Conservation (phyloP, 2,329 filamentous ascomycete genomes). For the Aschersonia sp. region DNA sequence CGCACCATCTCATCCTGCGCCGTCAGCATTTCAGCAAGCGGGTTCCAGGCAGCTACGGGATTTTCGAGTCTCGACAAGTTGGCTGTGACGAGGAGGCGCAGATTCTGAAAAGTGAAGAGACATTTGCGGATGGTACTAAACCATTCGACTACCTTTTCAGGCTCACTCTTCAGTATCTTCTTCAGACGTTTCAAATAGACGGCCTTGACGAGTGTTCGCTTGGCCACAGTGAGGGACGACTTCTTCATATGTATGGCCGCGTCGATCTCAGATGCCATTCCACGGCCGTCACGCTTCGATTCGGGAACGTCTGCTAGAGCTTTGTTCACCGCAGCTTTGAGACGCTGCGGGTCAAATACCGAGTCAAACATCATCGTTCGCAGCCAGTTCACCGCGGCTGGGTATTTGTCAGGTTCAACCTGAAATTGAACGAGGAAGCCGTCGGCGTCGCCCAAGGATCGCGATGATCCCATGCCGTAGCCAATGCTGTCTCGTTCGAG, state of each 20-base stretch:
- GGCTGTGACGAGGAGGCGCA: constrained; percentile 72
- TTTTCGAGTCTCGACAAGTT: constrained; percentile 59
- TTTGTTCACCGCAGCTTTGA: constrained; percentile 57
- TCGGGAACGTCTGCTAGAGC: constrained; percentile 86
- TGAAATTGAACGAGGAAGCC: constrained; percentile 71
- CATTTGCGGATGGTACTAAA: constrained; percentile 63
- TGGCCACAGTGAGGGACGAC: constrained; percentile 62
- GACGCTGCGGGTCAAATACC: constrained; percentile 60
- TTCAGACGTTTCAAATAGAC: constrained; percentile 77
- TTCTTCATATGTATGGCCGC: constrained; percentile 69
- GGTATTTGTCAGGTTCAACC: constrained; percentile 78
- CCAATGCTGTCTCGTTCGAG: constrained; percentile 83
- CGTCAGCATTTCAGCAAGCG: constrained; percentile 25
- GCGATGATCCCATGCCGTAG: constrained; percentile 59
- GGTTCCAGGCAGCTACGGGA: constrained; percentile 68
- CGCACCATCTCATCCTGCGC: constrained; percentile 40
- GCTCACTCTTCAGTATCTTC: constrained; percentile 63
- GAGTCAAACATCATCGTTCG: constrained; percentile 77
- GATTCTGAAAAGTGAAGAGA: constrained; percentile 72
- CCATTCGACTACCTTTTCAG: constrained; percentile 58
- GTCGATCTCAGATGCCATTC: constrained; percentile 51
- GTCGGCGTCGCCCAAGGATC: constrained; percentile 62
- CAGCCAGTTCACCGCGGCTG: constrained; percentile 68
- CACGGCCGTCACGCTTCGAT: constrained; percentile 70
- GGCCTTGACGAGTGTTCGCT: constrained; percentile 71